Conservation (phyloP, 805 yeast genomes). For the Metschnikowia continentalis region DNA sequence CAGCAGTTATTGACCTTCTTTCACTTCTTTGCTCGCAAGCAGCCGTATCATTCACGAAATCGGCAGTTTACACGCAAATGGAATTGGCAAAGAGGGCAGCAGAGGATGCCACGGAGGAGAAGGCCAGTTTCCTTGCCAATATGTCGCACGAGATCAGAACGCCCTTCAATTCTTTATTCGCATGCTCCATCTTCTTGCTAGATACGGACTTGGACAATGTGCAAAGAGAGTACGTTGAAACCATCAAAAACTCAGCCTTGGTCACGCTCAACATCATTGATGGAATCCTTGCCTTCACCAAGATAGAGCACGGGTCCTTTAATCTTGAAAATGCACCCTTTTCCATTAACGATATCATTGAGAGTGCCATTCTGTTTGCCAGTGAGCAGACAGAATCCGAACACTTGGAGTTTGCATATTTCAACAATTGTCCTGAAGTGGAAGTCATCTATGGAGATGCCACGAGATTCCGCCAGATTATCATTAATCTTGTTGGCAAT, state of each 20-base stretch:
- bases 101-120: slow-evolving; percentile 51
- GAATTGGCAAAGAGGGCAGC: slow-evolving; percentile 41
- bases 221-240: slow-evolving; percentile 50
- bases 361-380: slow-evolving; percentile 45
- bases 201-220: slow-evolving; percentile 43
- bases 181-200: slow-evolving; percentile 46
- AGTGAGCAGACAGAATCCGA: slow-evolving; percentile 45
- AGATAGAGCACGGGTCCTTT: slow-evolving; percentile 53
- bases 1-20: slow-evolving; percentile 36
- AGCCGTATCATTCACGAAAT: slow-evolving; percentile 48
- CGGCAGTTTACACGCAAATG: slow-evolving; percentile 45
- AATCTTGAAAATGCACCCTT: slow-evolving; percentile 42
- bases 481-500: slow-evolving; percentile 50
- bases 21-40: slow-evolving; percentile 48
- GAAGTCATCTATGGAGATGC: slow-evolving; percentile 44
- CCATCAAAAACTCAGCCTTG: slow-evolving; percentile 47
- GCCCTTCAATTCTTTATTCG: slow-evolving; percentile 49
- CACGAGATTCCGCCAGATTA: slow-evolving; percentile 47
- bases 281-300: slow-evolving; percentile 51
- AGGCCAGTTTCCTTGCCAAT: slow-evolving; percentile 49
- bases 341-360: slow-evolving; percentile 41
- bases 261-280: slow-evolving; percentile 50
- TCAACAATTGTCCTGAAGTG: slow-evolving; percentile 38
- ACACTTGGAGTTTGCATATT: slow-evolving; percentile 42
- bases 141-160: slow-evolving; percentile 59